These are phyloP conservation scores for Apiotrichum laibachii DNA, from an alignment of 1,284 basidiomycete species.

Conservation along the genomic window DNA sequence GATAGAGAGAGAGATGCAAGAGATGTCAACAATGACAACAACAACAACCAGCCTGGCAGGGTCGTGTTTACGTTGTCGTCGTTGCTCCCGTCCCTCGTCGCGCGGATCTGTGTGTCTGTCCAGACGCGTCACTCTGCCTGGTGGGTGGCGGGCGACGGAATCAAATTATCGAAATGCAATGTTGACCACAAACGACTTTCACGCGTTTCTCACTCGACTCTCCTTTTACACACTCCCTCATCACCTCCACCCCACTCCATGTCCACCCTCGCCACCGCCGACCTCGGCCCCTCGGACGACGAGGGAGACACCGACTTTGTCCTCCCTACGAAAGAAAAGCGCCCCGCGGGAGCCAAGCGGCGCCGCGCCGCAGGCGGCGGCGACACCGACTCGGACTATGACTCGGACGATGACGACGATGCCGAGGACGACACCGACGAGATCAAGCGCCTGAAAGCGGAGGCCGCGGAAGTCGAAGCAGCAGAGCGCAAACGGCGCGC, in stretches of 20 bases:
- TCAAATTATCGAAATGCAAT: too few species aligned
- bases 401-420: constrained; percentile 16
- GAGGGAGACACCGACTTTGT: constrained; percentile 40
- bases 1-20: neutral
- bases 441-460: constrained; percentile 26
- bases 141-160: too few species aligned
- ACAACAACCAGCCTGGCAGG: too few species aligned
- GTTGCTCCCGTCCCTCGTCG: too few species aligned
- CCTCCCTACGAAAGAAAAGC: constrained; percentile 20
- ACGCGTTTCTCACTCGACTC: too few species aligned
- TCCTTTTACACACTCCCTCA: too few species aligned
- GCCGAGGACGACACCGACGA: constrained; percentile 20
- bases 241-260: constrained; percentile 16
- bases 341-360: constrained; percentile 3
- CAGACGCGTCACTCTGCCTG: too few species aligned
- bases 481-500: constrained; percentile 15
- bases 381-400: constrained; percentile 14
- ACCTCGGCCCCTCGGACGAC: constrained; percentile 36
- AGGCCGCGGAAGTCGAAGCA: constrained; percentile 23
- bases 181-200: too few species aligned
- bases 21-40: too few species aligned
- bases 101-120: too few species aligned
- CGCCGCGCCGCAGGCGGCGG: neutral
- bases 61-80: too few species aligned
- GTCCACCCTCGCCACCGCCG: constrained; percentile 43